Base-by-base conservation (phyloP, 78 protist species). In the Andalucia godoyi region DNA sequence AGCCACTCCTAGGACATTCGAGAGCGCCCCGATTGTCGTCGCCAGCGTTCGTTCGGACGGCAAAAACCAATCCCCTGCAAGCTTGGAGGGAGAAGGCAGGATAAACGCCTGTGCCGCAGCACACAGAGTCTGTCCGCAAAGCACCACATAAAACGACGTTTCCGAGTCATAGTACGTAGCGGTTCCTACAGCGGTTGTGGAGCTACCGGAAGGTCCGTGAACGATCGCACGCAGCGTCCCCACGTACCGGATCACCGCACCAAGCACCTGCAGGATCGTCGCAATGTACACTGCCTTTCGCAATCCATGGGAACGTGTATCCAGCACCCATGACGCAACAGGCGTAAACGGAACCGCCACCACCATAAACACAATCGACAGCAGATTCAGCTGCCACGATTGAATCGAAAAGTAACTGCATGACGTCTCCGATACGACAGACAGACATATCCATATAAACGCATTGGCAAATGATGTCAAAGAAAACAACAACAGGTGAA, bases 11-110 rank as follows among this genome's bases (percentile, higher is more conserved):
- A 54, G 4, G 7, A 54, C 4, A 39, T 55, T 23, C 34, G 47
- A 30, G 38, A 59, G 42, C 1, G 66, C 40, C 15, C 55, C 66
- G n/a, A 59, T 18, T 29, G 18, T 59, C 30, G 40, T 59, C 18
- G 66, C 66, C 18, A n/a, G n/a, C 12, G 53, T 52, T 1, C 66
- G 66, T 39, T 59, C 66, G 32, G 8, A 13, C 38, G 40, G 55
- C 55, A 49, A 36, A 59, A 59, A 59, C 66, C 66, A 59, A 5
- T 4, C 23, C 37, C 55, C 66, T 23, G 66, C 66, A n/a, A 59
- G 49, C 66, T 15, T 33, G 7, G 66, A 43, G 3, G 66, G 66
- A 18, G 66, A n/a, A 13, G 15, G 21, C 17, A 59, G 51, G 21
- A 59, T 34, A 10, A 59, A 23, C 25, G 66, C 42, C 51, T 59